Evolutionary conservation across 2,329 filamentous ascomycete species (phyloP).

Genomic region (Exophiala alcalophila): DNA sequence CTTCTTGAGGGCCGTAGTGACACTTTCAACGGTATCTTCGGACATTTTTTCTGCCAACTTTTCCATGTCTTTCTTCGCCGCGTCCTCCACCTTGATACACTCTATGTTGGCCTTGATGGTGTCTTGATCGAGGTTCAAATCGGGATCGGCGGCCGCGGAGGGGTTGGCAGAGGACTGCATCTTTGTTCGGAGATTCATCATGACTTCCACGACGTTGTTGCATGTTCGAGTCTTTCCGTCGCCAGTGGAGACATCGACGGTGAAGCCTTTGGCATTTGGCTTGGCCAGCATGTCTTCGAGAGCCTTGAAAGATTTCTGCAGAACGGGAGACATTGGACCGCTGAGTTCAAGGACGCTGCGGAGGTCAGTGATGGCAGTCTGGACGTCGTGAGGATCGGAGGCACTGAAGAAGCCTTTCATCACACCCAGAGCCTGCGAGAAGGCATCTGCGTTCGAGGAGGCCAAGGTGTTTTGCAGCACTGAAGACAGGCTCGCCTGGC

Average conservation of each 20-base stretch:
- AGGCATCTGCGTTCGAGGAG: slow-evolving; percentile 20
- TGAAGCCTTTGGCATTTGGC: slow-evolving; percentile 17
- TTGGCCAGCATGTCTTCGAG: slow-evolving; percentile 26
- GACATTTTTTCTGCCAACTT: slow-evolving; percentile 20
- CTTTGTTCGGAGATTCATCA: slow-evolving; percentile 22
- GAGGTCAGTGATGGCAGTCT: slow-evolving; percentile 27
- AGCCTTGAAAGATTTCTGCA: slow-evolving; percentile 26
- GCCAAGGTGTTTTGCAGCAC: slow-evolving; percentile 20
- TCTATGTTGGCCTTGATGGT: slow-evolving; percentile 24
- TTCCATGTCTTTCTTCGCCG: slow-evolving; percentile 25
- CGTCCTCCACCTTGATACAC: slow-evolving; percentile 25
- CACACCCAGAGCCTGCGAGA: slow-evolving; percentile 24
- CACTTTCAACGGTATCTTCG: slow-evolving; percentile 11
- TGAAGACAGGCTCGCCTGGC: slow-evolving; percentile 12
- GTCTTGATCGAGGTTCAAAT: slow-evolving; percentile 20
- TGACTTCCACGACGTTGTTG: slow-evolving; percentile 23
- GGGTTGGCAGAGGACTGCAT: slow-evolving; percentile 12
- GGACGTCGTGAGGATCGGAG: slow-evolving; percentile 26
- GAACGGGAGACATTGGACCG: slow-evolving; percentile 25
- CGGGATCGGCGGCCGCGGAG: slow-evolving; percentile 9
- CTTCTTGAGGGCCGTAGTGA: slow-evolving; percentile 17
- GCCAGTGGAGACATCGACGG: slow-evolving; percentile 14
- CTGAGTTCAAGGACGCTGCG: slow-evolving; percentile 25
- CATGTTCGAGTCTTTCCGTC: slow-evolving; percentile 19
- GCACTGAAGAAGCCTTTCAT: slow-evolving; percentile 28